Percentiles rank a stretch among this genome's conserved stretches.
phyloP scores from a whole-genome alignment of 2,329 filamentous ascomycete species.

The Venturia oleaginea region DNA sequence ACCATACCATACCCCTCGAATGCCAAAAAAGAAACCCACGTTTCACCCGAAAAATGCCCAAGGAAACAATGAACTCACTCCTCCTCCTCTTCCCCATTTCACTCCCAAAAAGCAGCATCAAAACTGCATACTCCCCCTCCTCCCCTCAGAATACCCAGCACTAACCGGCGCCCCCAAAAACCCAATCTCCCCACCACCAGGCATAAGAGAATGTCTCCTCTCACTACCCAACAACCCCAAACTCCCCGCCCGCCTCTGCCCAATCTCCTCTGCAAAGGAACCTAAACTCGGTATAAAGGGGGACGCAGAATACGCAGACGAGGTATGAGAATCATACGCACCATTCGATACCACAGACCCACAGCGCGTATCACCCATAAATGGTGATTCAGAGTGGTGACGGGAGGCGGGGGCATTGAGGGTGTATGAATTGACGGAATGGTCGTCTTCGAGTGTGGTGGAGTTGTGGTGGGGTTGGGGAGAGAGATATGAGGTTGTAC shows the following conservation, averaged over 20 bases:
- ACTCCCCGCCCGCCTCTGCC: neutral
- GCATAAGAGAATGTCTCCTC: neutral
- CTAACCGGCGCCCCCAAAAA: neutral
- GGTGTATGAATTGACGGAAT: neutral
- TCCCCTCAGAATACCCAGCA: neutral
- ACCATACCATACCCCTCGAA: neutral
- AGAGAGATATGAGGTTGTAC: neutral
- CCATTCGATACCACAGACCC: neutral
- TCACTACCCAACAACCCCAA: neutral
- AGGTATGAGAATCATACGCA: neutral
- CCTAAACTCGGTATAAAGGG: neutral
- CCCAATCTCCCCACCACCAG: neutral
- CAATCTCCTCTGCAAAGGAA: neutral
- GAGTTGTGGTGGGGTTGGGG: neutral
- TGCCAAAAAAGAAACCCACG: neutral
- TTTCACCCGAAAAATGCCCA: neutral
- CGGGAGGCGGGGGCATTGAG: neutral
- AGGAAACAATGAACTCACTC: neutral
- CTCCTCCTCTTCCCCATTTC: neutral
- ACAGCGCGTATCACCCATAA: neutral
- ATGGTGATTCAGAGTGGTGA: neutral
- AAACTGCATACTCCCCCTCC: constrained; percentile 1
- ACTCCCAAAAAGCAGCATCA: neutral
- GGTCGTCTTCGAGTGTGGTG: neutral
- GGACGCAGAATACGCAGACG: neutral